These are phyloP conservation scores for Mortierella polycephala DNA, from an alignment of 371 early-diverging fungal species.

Conservation along the genomic window DNA sequence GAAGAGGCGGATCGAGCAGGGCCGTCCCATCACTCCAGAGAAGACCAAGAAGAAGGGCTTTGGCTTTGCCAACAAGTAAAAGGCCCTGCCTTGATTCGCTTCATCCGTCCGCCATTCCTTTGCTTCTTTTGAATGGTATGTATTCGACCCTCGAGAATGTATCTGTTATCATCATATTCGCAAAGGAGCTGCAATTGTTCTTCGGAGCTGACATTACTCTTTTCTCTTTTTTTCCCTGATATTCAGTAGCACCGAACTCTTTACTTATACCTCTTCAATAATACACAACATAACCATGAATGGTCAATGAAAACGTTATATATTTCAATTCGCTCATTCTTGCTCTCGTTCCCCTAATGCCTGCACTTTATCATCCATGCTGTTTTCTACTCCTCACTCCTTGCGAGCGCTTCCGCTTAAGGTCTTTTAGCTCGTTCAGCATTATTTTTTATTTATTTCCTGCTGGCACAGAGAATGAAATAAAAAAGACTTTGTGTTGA, in stretches of 20 bases:
- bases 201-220: too few species aligned
- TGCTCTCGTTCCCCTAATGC: too few species aligned
- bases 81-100: background rate
- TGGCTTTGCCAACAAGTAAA: constrained; percentile 72
- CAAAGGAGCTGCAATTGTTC: too few species aligned
- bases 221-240: too few species aligned
- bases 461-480: constrained; percentile 4
- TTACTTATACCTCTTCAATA: too few species aligned
- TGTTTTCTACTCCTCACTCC: background rate
- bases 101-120: background rate
- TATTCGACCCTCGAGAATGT: background rate
- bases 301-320: too few species aligned
- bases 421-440: background rate
- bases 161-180: too few species aligned
- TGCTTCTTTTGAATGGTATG: too few species aligned
- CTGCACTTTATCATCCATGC: background rate
- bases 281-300: too few species aligned
- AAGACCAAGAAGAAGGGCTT: constrained; percentile 81
- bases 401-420: background rate
- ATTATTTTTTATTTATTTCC: background rate
- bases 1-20: constrained; percentile 88
- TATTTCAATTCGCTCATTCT: too few species aligned
- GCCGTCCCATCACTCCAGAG: constrained; percentile 88
- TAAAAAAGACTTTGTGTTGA: background rate
- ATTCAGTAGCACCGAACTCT: too few species aligned